These are phyloP conservation scores for Phytopythium boreale DNA, from an alignment of 352 stramenopile genomes.

Conservation along the genomic window DNA sequence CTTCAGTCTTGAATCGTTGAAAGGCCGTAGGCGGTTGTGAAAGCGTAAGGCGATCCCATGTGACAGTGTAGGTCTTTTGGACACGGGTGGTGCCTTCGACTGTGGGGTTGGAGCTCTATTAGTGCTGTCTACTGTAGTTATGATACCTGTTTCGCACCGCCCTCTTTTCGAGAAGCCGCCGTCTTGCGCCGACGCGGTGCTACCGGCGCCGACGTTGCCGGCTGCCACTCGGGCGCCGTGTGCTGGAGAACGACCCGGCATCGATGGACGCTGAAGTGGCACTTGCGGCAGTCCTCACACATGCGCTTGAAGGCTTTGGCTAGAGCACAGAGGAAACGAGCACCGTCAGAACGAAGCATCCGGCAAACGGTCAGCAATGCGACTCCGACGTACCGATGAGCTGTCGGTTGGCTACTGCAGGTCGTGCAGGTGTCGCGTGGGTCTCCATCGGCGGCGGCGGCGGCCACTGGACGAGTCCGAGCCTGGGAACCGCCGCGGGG, in stretches of 20 bases:
- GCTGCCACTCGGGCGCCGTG: constrained; percentile 66
- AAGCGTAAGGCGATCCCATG: constrained; percentile 3
- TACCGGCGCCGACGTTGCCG: constrained; percentile 17
- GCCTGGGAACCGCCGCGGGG: constrained; percentile 11
- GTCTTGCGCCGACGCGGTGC: constrained; percentile 25
- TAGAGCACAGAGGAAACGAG: background rate
- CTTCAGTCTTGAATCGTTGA: constrained; percentile 1
- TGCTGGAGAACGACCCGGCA: constrained; percentile 69
- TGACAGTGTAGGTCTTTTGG: background rate
- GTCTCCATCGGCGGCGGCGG: constrained; percentile 20
- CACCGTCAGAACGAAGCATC: background rate
- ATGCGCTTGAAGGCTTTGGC: constrained; percentile 47
- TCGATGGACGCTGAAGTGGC: constrained; percentile 60
- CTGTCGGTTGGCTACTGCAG: constrained; percentile 12
- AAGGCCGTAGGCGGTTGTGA: background rate
- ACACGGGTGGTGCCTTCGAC: background rate
- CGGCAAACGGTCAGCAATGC: background rate
- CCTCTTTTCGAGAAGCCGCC: background rate
- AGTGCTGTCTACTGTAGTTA: background rate
- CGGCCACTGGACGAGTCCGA: constrained; percentile 23
- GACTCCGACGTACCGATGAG: background rate
- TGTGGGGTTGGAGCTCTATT: background rate
- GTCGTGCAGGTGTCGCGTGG: constrained; percentile 19
- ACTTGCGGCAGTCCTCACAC: constrained; percentile 66
- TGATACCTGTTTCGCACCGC: background rate